phyloP scores from a whole-genome alignment of 176 grass and related monocot species.

The Triticum aestivum region IWGSC_CS_RefSeq_v2.1 NC_057811.1:365653807-365654306 shows the following conservation, averaged over 20 bases:
- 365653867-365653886: slow-evolving; percentile 13
- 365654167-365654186: slow-evolving; percentile 68
- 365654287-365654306: slow-evolving; percentile 29
- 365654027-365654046: background rate
- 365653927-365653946: background rate
- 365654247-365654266: slow-evolving; percentile 63
- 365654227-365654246: slow-evolving; percentile 26
- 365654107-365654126: slow-evolving; percentile 2
- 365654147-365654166: slow-evolving; percentile 52
- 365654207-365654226: background rate
- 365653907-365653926: background rate
- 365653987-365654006: background rate
- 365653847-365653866: background rate
- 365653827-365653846: background rate
- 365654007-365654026: background rate
- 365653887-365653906: slow-evolving; percentile 3
- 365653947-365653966: background rate
- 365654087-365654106: slow-evolving; percentile 2
- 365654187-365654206: slow-evolving; percentile 36
- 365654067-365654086: background rate
- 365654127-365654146: slow-evolving; percentile 5
- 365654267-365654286: slow-evolving; percentile 50
- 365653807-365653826: background rate
- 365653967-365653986: background rate
- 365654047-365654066: no score